A percentile compares a stretch with the other conserved stretches of the same genome.
Evolutionary conservation across 768 basidiomycete species (phyloP).

Genomic region (Leccinum subgranulosum): DNA sequence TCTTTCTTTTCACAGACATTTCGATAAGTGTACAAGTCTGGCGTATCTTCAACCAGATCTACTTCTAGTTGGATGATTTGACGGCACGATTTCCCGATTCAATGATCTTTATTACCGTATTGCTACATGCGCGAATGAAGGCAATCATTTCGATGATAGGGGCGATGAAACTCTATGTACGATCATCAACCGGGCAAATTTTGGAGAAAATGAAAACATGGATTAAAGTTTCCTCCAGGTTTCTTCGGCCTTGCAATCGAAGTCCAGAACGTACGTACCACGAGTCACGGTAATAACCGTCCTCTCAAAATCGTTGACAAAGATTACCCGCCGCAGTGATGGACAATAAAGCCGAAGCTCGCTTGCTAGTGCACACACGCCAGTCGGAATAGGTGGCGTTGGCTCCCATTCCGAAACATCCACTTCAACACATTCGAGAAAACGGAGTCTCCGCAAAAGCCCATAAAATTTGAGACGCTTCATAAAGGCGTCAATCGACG

Average conservation of each 20-base stretch:
- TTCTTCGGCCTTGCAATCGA: slow-evolving; percentile 21
- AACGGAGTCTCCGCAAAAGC: slow-evolving; percentile 49
- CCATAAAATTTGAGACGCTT: slow-evolving; percentile 65
- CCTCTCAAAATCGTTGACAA: slow-evolving; percentile 61
- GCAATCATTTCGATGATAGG: slow-evolving; percentile 3
- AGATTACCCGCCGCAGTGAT: slow-evolving; percentile 49
- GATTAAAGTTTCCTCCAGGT: slow-evolving; percentile 33
- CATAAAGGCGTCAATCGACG: slow-evolving; percentile 4
- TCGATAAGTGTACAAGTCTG: too few relatives aligned
- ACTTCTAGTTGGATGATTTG: too few relatives aligned
- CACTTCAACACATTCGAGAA: slow-evolving; percentile 55
- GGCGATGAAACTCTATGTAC: slow-evolving; percentile 2
- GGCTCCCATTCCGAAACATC: slow-evolving; percentile 68
- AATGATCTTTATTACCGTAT: slow-evolving; percentile 4
- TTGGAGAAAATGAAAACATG: slow-evolving; percentile 8
- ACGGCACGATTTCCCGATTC: not conserved
- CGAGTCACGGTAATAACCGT: slow-evolving; percentile 41
- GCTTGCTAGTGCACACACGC: slow-evolving; percentile 54
- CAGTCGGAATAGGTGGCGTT: slow-evolving; percentile 46
- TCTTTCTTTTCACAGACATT: too few relatives aligned
- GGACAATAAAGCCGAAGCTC: slow-evolving; percentile 63
- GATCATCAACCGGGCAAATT: not conserved
- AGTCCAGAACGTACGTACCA: slow-evolving; percentile 28
- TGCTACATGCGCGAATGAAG: slow-evolving; percentile 18
- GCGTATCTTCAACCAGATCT: too few relatives aligned